A percentile compares a stretch with the other conserved stretches of the same genome.
Evolutionary conservation across 306 rosid genomes (phyloP).

Genomic region (Cajanus cajan): DNA sequence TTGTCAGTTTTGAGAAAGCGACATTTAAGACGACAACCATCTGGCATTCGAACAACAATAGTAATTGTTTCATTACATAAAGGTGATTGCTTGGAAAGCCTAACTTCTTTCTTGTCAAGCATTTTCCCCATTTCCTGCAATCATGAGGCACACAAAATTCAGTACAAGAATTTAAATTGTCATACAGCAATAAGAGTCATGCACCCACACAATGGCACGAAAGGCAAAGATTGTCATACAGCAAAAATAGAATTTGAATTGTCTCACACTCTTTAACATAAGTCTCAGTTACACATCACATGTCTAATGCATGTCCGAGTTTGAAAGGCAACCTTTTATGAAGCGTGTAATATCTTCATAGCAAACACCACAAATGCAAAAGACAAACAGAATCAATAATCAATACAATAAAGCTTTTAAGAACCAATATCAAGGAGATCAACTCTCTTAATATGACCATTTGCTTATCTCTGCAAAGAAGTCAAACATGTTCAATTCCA

Average conservation of each 20-base stretch:
- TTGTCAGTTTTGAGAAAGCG: constrained; percentile 73
- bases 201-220: not conserved
- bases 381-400: not conserved
- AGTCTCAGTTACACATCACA: not conserved
- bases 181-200: not conserved
- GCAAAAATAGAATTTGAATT: not conserved
- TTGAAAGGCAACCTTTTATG: not conserved
- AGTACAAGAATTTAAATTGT: not conserved
- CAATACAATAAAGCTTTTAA: not conserved
- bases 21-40: constrained; percentile 62
- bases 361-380: not conserved
- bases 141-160: constrained; percentile 11
- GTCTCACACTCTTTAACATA: not conserved
- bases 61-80: constrained; percentile 56
- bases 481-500: not conserved
- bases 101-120: constrained; percentile 43
- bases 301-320: not conserved
- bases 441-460: not conserved
- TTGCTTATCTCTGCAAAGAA: not conserved
- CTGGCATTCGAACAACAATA: constrained; percentile 82
- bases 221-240: not conserved
- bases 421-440: not conserved
- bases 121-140: constrained; percentile 50
- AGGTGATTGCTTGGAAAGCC: constrained; percentile 60
- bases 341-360: not conserved